Evolutionary conservation across 2,329 filamentous ascomycete genomes (phyloP), one percentile per base, ranked within the genome.

Genomic region (Colletotrichum siamense): DNA sequence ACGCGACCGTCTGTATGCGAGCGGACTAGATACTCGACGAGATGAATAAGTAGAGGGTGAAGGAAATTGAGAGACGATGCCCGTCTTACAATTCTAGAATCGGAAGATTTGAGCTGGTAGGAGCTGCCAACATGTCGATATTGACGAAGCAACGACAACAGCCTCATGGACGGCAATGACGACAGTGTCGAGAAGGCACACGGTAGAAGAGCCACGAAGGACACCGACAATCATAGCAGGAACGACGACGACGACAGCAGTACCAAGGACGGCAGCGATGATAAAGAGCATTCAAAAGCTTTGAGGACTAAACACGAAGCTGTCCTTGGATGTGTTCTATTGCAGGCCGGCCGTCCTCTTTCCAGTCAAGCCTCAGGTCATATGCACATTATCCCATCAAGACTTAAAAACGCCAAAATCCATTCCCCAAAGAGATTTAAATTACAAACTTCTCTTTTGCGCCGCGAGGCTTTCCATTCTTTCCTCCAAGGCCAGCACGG

Each of bases 261-360:
- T 0, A 22, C 44, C 44, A 52, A 52, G 44, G 5, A n/a, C 10
- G 44, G 2, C 44, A 3, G 8, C 2, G n/a, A 9, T 13, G 1
- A 22, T 6, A 44, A n/a, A 18, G 36, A n/a, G n/a, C n/a, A n/a
- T n/a, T n/a, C 3, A 44, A 44, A 5, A 44, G 3, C 39, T 49
- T 12, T 5, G 2, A 49, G 18, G 12, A n/a, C 39, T 2, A 12
- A 3, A 0, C 5, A 49, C 39, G 18, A 49, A 1, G n/a, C 3
- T n/a, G 2, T 52, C 10, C n/a, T 49, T 52, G 10, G 10, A 5
- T 22, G 3, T 22, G 10, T 49, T 4, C 10, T 12, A 52, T 8
- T 52, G 1, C 44, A 52, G 3, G 2, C n/a, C 44, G 39, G 0
- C 1, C 3, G 0, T n/a, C 2, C 10, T 22, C 39, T n/a, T 0